Conservation (phyloP, 2,329 filamentous ascomycete species). For the Cercospora sojina region DNA sequence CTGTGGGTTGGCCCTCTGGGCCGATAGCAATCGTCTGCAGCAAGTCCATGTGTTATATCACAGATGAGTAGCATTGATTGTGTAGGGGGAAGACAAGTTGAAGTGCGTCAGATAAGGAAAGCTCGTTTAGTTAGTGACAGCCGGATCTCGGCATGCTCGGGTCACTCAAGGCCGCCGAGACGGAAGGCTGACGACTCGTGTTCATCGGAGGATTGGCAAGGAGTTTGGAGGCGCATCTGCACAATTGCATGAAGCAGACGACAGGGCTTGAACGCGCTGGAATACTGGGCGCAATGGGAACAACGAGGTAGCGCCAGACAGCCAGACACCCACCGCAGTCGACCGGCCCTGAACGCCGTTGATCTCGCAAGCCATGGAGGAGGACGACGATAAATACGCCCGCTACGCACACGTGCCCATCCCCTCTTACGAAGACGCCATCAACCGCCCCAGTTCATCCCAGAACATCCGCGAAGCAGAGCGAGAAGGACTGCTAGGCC, state of each 20-base stretch:
- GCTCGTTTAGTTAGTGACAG: background rate
- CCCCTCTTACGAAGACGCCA: slow-evolving; percentile 80
- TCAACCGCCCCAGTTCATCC: slow-evolving; percentile 52
- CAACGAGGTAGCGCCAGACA: slow-evolving; percentile 5
- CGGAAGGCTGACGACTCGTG: slow-evolving; percentile 5
- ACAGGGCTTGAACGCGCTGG: background rate
- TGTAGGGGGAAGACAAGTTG: background rate
- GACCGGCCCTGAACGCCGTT: background rate
- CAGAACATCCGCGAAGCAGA: slow-evolving; percentile 61
- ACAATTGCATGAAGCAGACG: background rate
- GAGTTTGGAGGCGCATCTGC: slow-evolving; percentile 1
- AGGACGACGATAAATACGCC: slow-evolving; percentile 26
- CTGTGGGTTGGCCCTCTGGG: background rate
- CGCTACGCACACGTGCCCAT: slow-evolving; percentile 58
- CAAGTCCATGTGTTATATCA: background rate
- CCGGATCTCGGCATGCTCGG: background rate
- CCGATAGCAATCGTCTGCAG: background rate
- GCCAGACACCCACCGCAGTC: background rate
- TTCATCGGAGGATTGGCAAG: slow-evolving; percentile 5
- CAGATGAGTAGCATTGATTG: background rate
- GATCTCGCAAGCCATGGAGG: slow-evolving; percentile 10
- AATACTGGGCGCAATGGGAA: background rate
- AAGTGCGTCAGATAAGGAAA: background rate
- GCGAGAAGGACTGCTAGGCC: slow-evolving; percentile 70
- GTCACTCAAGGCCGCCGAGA: slow-evolving; percentile 3